Percentiles rank a stretch among this genome's conserved stretches.
Evolutionary conservation across 2,329 filamentous ascomycete genomes (phyloP).

Genomic region (Colletotrichum higginsianum): DNA sequence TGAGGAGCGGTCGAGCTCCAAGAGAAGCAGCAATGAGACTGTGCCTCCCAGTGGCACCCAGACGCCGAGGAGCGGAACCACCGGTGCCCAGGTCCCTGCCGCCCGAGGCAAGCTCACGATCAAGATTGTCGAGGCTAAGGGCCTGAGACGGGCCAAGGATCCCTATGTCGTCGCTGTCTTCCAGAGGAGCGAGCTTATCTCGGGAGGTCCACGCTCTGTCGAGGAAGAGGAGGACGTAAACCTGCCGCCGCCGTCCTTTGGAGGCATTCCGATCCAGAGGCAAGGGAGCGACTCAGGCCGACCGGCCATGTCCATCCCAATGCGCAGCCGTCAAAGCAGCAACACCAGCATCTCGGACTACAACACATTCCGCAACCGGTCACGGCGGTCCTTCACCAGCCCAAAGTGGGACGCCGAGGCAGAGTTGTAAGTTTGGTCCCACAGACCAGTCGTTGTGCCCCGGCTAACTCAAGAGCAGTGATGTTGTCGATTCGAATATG

Average conservation of each 20-base stretch:
- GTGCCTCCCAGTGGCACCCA: constrained; percentile 66
- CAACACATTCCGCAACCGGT: constrained; percentile 71
- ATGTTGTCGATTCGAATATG: constrained; percentile 92
- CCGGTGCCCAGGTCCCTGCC: constrained; percentile 75
- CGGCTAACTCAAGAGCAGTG: constrained; percentile 66
- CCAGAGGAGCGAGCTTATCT: constrained; percentile 96
- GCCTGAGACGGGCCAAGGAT: constrained; percentile 84
- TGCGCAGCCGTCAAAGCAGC: constrained; percentile 97
- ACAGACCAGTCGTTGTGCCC: background rate
- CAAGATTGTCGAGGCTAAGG: constrained; percentile 88
- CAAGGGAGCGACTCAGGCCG: constrained; percentile 86
- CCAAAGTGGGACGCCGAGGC: constrained; percentile 97
- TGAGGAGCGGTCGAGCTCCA: constrained; percentile 56
- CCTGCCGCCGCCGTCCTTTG: constrained; percentile 61
- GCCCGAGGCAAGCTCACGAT: constrained; percentile 92
- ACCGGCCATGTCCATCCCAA: constrained; percentile 92
- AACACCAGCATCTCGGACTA: constrained; percentile 86
- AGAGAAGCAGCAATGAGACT: constrained; percentile 58
- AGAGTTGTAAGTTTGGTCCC: constrained; percentile 81
- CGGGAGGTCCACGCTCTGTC: constrained; percentile 80
- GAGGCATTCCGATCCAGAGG: constrained; percentile 74
- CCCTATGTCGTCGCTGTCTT: constrained; percentile 98
- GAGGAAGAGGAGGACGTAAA: constrained; percentile 73
- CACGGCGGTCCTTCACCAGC: constrained; percentile 77
- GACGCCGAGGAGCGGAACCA: constrained; percentile 62